Percentiles rank a stretch among this genome's conserved stretches.
phyloP scores from a whole-genome alignment of 73 alveolate genomes.

The Blepharisma japonicum region DNA sequence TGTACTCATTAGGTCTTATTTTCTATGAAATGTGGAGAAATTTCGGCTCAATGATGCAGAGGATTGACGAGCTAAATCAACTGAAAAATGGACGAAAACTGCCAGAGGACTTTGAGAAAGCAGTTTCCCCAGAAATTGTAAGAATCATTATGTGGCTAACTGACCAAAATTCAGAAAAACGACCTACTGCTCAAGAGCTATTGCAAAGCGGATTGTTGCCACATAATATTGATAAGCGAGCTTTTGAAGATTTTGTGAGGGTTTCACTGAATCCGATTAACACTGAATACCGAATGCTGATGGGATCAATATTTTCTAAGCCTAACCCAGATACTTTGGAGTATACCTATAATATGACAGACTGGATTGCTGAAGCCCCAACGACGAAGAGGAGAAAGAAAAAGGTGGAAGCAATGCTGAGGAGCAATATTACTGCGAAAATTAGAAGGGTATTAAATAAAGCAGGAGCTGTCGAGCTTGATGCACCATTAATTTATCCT shows the following conservation, averaged over 20 bases:
- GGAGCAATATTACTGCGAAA: slow-evolving; percentile 1
- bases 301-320: slow-evolving; percentile 37
- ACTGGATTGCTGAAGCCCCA: slow-evolving; percentile 14
- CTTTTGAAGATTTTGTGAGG: slow-evolving; percentile 36
- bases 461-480: slow-evolving; percentile 34
- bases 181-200: slow-evolving; percentile 78
- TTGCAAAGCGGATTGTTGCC: slow-evolving; percentile 36
- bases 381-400: slow-evolving; percentile 1
- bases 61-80: slow-evolving; percentile 29
- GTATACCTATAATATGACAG: slow-evolving; percentile 31
- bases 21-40: slow-evolving; percentile 60
- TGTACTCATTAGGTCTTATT: slow-evolving; percentile 60
- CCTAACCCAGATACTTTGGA: slow-evolving; percentile 17
- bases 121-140: slow-evolving; percentile 39
- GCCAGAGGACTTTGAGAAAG: slow-evolving; percentile 45
- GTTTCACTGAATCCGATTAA: slow-evolving; percentile 39
- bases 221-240: slow-evolving; percentile 38
- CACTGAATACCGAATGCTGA: slow-evolving; percentile 35
- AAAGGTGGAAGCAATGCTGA: slow-evolving; percentile 29
- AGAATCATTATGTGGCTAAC: slow-evolving; percentile 68
- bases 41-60: slow-evolving; percentile 55
- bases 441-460: slow-evolving; percentile 25
- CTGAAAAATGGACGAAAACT: slow-evolving; percentile 36
- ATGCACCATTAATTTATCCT: slow-evolving; percentile 24
- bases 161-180: slow-evolving; percentile 58